Base-by-base conservation (phyloP, 208 protist species). In the Crithidia sp. region DNA sequence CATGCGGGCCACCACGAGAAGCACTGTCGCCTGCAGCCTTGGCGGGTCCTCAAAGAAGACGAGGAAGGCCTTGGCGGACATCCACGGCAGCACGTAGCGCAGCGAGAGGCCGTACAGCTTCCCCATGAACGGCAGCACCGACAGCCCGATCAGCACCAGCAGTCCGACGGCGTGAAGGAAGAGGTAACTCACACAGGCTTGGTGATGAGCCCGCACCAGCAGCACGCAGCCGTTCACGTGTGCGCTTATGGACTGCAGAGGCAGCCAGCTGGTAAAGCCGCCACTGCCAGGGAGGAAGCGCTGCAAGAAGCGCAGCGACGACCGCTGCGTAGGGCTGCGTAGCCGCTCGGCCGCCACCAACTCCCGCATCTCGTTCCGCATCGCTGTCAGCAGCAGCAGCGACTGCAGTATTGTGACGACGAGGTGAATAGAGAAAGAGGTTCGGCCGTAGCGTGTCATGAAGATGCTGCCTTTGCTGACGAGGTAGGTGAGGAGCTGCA, bases 61-160 rank as follows among this genome's bases (percentile, higher is more conserved):
- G 28, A 94, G 81, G 67, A 85, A 92, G 17, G 71, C 73, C 57
- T 87, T 60, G 3, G 88, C 80, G 10, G 92, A 96, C 50, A 86
- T 49, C 79, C 76, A 94, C 67, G 92, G 92, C 62, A 93, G 69
- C 4, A 86, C 66, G 43, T 84, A 76, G 54, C 82, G 85, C 28
- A 95, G 81, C 37, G 85, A 82, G 13, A 93, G 58, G 47, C 70
- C 76, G 77, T 95, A 92, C 10, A 94, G 64, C 76, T 83, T 90
- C 45, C 75, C 73, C 9, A 84, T 85, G 60, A 93, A 78, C 49
- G 83, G 88, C 56, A 96, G 62, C 17, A 93, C 81, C 0, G 86
- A 93, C 8, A 95, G 76, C 0, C 90, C 92, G 28, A 94, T 67
- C 0, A 96, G 67, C 37, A 85, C 79, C 19, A 90, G 54, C 44